A percentile compares a stretch with the other conserved stretches of the same genome.
Conservation (phyloP, 208 protist genomes). For the Crithidia thermophila region DNA sequence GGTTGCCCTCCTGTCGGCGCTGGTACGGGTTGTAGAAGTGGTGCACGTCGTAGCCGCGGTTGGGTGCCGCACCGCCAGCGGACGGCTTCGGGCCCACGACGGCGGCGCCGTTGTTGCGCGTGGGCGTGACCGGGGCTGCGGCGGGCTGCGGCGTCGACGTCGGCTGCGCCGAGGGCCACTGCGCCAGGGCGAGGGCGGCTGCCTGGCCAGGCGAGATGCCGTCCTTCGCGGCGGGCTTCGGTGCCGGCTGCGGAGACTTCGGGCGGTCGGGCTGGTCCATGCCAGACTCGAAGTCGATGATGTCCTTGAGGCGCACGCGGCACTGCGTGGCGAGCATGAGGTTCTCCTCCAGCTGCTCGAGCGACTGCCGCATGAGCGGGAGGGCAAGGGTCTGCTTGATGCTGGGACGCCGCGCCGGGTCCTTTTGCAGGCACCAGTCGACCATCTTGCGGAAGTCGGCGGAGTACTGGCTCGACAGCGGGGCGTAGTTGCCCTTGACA, state of each 20-base stretch:
- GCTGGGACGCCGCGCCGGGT: conserved; percentile 71
- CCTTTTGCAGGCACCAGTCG: conserved; percentile 88
- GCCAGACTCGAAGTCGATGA: conserved; percentile 82
- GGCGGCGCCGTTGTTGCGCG: conserved; percentile 16
- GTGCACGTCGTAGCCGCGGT: conserved; percentile 18
- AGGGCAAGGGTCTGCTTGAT: conserved; percentile 79
- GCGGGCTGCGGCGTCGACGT: neutral
- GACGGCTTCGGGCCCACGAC: conserved; percentile 45
- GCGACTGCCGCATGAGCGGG: conserved; percentile 66
- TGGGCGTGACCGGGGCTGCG: conserved; percentile 7
- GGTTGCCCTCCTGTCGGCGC: conserved; percentile 9
- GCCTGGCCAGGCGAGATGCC: conserved; percentile 79
- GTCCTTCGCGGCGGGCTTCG: neutral
- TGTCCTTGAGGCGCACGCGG: conserved; percentile 82
- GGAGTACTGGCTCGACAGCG: conserved; percentile 86
- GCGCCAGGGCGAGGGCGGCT: conserved; percentile 73
- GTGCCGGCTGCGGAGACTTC: conserved; percentile 23
- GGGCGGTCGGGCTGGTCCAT: conserved; percentile 32
- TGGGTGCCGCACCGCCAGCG: neutral
- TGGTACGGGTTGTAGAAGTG: conserved; percentile 22
- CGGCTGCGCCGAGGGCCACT: conserved; percentile 24
- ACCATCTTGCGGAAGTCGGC: conserved; percentile 87
- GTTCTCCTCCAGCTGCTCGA: conserved; percentile 87
- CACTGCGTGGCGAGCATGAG: conserved; percentile 92
- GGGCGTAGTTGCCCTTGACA: conserved; percentile 77